These are phyloP conservation scores for Paxillus involutus DNA, from an alignment of 768 basidiomycete species.

Conservation along the genomic window DNA sequence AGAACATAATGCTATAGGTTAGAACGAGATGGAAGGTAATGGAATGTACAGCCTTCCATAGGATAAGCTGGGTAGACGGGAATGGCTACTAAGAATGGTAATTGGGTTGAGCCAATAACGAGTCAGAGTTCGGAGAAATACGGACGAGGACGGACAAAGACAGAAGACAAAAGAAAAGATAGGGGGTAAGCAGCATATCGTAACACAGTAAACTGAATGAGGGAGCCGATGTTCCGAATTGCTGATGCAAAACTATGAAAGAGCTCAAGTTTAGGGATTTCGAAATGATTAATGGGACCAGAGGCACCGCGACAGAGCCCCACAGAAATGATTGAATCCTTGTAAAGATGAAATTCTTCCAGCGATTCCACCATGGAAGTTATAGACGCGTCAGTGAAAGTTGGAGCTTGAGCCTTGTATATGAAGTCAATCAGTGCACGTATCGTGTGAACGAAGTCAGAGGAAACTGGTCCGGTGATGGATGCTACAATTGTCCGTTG, in stretches of 20 bases:
- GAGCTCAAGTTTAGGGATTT: conserved; percentile 21
- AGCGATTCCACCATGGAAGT: neutral
- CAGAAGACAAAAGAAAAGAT: no score
- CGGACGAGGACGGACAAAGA: no score
- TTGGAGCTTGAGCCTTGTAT: conserved; percentile 20
- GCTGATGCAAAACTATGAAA: conserved; percentile 9
- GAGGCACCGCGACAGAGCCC: neutral
- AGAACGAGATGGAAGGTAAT: no score
- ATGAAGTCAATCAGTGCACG: conserved; percentile 24
- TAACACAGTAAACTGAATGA: conserved; percentile 30
- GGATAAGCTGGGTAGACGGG: no score
- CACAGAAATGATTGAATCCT: conserved; percentile 11
- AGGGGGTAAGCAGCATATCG: no score
- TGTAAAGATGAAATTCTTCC: conserved; percentile 13
- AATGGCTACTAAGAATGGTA: no score
- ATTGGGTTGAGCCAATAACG: no score
- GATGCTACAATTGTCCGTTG: conserved; percentile 33
- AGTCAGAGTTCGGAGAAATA: no score
- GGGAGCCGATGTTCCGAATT: conserved; percentile 15
- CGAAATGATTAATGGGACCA: conserved; percentile 14
- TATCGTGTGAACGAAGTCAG: conserved; percentile 1
- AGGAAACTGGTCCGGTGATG: neutral
- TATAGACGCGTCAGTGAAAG: conserved; percentile 12
- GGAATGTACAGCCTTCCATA: no score
- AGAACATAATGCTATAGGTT: no score